These are phyloP conservation scores for Trypanosoma boissoni DNA, from an alignment of 208 protist genomes.

Conservation along the genomic window DNA sequence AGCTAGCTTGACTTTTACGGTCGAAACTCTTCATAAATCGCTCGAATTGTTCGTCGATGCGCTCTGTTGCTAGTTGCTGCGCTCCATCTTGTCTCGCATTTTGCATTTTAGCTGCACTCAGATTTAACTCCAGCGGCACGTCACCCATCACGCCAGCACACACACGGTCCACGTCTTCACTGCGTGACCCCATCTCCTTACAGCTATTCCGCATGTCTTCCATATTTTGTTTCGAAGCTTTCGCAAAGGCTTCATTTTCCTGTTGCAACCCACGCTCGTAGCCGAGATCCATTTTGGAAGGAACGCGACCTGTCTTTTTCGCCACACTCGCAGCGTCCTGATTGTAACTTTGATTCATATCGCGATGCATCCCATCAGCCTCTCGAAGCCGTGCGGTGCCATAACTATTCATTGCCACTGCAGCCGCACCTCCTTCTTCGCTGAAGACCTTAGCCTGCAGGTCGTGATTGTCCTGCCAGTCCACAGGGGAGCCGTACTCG, in stretches of 20 bases:
- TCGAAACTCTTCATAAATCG: slow-evolving; percentile 84
- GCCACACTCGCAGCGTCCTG: slow-evolving; percentile 62
- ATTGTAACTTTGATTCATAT: slow-evolving; percentile 76
- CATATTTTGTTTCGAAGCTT: slow-evolving; percentile 45
- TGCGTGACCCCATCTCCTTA: slow-evolving; percentile 29
- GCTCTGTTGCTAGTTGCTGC: slow-evolving; percentile 60
- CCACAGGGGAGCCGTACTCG: slow-evolving; percentile 83
- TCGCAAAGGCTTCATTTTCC: slow-evolving; percentile 48
- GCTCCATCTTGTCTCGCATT: slow-evolving; percentile 65
- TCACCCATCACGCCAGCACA: slow-evolving; percentile 17
- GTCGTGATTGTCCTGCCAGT: slow-evolving; percentile 86
- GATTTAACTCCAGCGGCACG: slow-evolving; percentile 45
- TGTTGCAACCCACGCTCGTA: slow-evolving; percentile 74
- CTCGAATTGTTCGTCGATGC: slow-evolving; percentile 88
- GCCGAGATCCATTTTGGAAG: slow-evolving; percentile 81
- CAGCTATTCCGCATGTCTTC: slow-evolving; percentile 40
- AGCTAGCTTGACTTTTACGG: slow-evolving; percentile 11
- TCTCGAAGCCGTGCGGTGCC: slow-evolving; percentile 72
- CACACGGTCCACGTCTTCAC: slow-evolving; percentile 21
- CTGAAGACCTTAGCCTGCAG: slow-evolving; percentile 72
- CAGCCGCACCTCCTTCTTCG: slow-evolving; percentile 47
- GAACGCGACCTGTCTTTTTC: slow-evolving; percentile 45
- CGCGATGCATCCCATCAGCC: slow-evolving; percentile 52
- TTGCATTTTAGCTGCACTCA: slow-evolving; percentile 83
- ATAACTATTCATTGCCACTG: slow-evolving; percentile 82